A percentile compares a stretch with the other conserved stretches of the same genome.
Conservation (phyloP, 2,329 filamentous ascomycete species). For the Dendryphion nanum region DNA sequence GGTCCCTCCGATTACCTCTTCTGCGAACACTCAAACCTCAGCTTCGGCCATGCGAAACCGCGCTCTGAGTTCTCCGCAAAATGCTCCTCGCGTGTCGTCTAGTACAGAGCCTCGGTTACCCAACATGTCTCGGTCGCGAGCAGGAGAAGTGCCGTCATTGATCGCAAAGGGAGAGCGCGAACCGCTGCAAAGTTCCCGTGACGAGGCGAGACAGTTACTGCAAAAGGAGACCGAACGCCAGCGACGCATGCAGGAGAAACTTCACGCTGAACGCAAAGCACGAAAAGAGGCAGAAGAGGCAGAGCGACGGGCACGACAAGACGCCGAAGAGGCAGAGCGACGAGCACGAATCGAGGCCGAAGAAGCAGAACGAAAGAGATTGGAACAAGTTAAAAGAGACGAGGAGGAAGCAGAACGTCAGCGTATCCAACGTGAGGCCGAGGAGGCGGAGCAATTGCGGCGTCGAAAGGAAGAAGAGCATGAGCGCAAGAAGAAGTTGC, state of each 20-base stretch:
- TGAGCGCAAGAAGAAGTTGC: slow-evolving; percentile 32
- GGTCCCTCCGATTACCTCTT: slow-evolving; percentile 13
- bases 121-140: slow-evolving; percentile 17
- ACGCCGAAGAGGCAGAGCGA: slow-evolving; percentile 31
- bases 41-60: slow-evolving; percentile 22
- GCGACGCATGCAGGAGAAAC: slow-evolving; percentile 15
- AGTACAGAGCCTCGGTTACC: slow-evolving; percentile 23
- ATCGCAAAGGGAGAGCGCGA: slow-evolving; percentile 13
- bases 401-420: slow-evolving; percentile 30
- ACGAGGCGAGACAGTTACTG: slow-evolving; percentile 33
- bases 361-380: slow-evolving; percentile 26
- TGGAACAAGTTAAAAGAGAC: slow-evolving; percentile 23
- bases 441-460: slow-evolving; percentile 26
- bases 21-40: slow-evolving; percentile 8
- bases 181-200: slow-evolving; percentile 21
- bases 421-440: slow-evolving; percentile 23
- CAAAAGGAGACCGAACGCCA: slow-evolving; percentile 19
- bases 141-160: slow-evolving; percentile 16
- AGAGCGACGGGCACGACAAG: slow-evolving; percentile 14
- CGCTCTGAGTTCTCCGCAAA: slow-evolving; percentile 27
- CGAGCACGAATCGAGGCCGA: slow-evolving; percentile 27
- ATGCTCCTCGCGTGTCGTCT: slow-evolving; percentile 15
- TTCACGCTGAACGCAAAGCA: slow-evolving; percentile 33
- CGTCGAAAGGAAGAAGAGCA: slow-evolving; percentile 29
- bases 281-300: slow-evolving; percentile 25